Percentiles rank a stretch among this genome's conserved stretches.
Evolutionary conservation across 371 early-diverging fungal genomes (phyloP).

Genomic region (Synchytrium microbalum): DNA sequence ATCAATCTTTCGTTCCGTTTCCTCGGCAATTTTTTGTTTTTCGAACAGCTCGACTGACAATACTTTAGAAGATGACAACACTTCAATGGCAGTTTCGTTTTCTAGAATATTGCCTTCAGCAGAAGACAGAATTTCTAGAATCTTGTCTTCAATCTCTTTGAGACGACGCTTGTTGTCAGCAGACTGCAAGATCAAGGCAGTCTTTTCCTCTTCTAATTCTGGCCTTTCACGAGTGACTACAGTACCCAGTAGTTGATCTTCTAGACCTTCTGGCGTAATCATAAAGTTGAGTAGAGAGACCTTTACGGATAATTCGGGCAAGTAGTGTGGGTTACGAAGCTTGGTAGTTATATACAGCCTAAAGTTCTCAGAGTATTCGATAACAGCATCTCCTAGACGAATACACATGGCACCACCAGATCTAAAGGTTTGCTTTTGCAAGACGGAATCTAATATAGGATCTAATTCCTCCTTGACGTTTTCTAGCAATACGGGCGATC

Average conservation of each 20-base stretch:
- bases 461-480: conserved; percentile 50
- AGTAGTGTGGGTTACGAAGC: conserved; percentile 49
- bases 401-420: conserved; percentile 48
- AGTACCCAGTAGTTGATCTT: conserved; percentile 51
- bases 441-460: conserved; percentile 42
- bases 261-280: conserved; percentile 51
- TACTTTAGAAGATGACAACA: conserved; percentile 44
- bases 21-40: conserved; percentile 50
- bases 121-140: conserved; percentile 43
- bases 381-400: conserved; percentile 44
- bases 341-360: conserved; percentile 50
- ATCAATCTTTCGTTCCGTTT: conserved; percentile 51
- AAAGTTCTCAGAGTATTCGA: conserved; percentile 45
- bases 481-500: conserved; percentile 44
- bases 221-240: conserved; percentile 49
- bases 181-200: conserved; percentile 42
- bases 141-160: conserved; percentile 51
- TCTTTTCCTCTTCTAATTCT: conserved; percentile 51
- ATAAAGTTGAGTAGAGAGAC: conserved; percentile 51
- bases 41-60: conserved; percentile 46
- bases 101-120: conserved; percentile 53
- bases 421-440: conserved; percentile 47
- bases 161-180: conserved; percentile 47
- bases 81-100: conserved; percentile 51
- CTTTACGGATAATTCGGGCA: conserved; percentile 46